Conservation (phyloP, 2,329 filamentous ascomycete genomes). For the Beauveria scarabaeidicola region DNA sequence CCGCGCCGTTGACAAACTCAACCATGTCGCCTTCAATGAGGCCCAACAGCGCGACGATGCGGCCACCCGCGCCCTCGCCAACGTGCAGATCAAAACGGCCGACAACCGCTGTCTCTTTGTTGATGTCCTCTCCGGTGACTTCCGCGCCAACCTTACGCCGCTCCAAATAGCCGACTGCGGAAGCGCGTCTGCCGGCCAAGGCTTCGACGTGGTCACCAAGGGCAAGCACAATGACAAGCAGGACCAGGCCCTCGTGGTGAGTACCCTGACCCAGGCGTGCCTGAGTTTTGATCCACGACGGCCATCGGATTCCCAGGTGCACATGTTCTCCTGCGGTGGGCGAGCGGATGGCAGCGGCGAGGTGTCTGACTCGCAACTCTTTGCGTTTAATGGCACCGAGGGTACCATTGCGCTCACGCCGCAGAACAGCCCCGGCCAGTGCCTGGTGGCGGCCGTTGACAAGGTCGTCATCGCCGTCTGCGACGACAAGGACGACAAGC, state of each 20-base stretch:
- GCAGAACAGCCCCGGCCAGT: constrained; percentile 27
- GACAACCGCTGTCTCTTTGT: constrained; percentile 38
- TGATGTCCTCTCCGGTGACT: constrained; percentile 38
- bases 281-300: constrained; percentile 49
- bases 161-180: constrained; percentile 37
- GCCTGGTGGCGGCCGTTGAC: constrained; percentile 39
- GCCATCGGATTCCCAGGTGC: constrained; percentile 40
- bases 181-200: constrained; percentile 28
- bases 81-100: constrained; percentile 36
- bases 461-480: constrained; percentile 36
- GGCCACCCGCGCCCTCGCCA: constrained; percentile 35
- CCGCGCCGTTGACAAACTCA: constrained; percentile 31
- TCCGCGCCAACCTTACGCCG: constrained; percentile 38
- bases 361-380: constrained; percentile 44
- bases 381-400: constrained; percentile 34
- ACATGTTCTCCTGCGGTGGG: constrained; percentile 51
- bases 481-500: constrained; percentile 28
- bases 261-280: constrained; percentile 48
- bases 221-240: constrained; percentile 42
- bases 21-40: constrained; percentile 31
- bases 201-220: constrained; percentile 39
- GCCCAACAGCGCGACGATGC: constrained; percentile 36
- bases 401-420: constrained; percentile 38
- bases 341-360: constrained; percentile 44
- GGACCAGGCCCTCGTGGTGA: constrained; percentile 43